These are phyloP conservation scores for Ochetophila trinervis DNA, from an alignment of 306 rosid genomes.

Conservation along the genomic window DNA sequence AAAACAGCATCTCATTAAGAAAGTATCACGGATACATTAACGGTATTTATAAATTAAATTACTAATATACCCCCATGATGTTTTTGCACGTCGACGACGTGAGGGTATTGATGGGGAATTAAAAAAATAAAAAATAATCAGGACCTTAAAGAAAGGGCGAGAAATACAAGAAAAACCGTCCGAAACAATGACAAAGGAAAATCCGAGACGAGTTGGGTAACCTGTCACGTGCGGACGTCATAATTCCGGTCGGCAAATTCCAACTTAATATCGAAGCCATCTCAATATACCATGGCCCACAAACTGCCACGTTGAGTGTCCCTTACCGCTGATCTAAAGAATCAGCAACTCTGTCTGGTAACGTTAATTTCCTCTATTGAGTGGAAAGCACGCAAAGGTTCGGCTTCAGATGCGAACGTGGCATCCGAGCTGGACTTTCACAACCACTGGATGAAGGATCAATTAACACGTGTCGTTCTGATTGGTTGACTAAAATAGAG, in stretches of 20 bases:
- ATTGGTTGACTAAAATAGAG: constrained; percentile 13
- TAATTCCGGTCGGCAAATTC: constrained; percentile 46
- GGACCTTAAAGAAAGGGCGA: constrained; percentile 1
- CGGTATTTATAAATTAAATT: background rate
- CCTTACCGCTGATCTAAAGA: constrained; percentile 21
- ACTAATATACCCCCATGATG: background rate
- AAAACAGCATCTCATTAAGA: background rate
- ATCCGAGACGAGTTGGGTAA: constrained; percentile 26
- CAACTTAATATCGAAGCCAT: constrained; percentile 38
- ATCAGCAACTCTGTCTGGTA: constrained; percentile 3
- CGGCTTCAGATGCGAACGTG: constrained; percentile 31
- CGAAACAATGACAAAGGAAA: constrained; percentile 25
- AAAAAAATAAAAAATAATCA: background rate
- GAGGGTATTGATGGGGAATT: background rate
- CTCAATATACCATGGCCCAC: constrained; percentile 15
- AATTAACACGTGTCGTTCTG: constrained; percentile 20
- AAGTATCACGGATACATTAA: background rate
- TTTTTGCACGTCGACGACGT: no score
- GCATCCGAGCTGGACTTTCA: constrained; percentile 40
- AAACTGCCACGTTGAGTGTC: constrained; percentile 39
- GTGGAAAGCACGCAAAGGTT: constrained; percentile 46
- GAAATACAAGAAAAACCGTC: constrained; percentile 25
- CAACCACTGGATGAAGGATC: background rate
- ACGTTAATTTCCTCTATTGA: constrained; percentile 19
- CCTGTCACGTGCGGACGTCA: constrained; percentile 44